Evolutionary conservation across 2,329 filamentous ascomycete genomes (phyloP).

Genomic region (Alternaria sp.): DNA sequence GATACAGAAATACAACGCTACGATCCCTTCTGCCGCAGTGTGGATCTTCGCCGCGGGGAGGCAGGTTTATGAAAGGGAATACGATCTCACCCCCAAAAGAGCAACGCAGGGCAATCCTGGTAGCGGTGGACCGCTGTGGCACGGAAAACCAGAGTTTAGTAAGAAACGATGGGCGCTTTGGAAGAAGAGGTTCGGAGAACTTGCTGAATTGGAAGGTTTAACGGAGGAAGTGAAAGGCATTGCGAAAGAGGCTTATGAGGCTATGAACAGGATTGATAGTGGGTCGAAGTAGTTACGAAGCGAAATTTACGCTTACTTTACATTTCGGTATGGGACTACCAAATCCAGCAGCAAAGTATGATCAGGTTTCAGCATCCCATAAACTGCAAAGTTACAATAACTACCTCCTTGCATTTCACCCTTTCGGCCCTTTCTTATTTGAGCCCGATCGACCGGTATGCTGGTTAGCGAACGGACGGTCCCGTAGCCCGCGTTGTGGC

Average conservation of each 20-base stretch:
- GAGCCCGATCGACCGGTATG: neutral
- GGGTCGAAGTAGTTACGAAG: neutral
- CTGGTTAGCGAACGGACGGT: neutral
- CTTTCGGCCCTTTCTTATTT: neutral
- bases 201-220: neutral
- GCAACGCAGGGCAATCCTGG: neutral
- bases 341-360: neutral
- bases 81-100: conserved; percentile 1
- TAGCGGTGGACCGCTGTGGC: neutral
- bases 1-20: conserved; percentile 2
- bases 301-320: neutral
- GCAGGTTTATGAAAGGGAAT: conserved; percentile 1
- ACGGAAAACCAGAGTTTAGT: conserved; percentile 2
- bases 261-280: conserved; percentile 1
- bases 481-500: neutral
- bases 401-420: neutral
- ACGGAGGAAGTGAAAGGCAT: neutral
- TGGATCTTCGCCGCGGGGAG: conserved; percentile 6
- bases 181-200: conserved; percentile 5
- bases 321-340: neutral
- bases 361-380: neutral
- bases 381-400: neutral
- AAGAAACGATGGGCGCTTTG: conserved; percentile 5
- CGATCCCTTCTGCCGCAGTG: neutral
- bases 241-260: neutral